Conservation (phyloP, 1,284 basidiomycete genomes). For the Ceratobasidium sp. region DNA sequence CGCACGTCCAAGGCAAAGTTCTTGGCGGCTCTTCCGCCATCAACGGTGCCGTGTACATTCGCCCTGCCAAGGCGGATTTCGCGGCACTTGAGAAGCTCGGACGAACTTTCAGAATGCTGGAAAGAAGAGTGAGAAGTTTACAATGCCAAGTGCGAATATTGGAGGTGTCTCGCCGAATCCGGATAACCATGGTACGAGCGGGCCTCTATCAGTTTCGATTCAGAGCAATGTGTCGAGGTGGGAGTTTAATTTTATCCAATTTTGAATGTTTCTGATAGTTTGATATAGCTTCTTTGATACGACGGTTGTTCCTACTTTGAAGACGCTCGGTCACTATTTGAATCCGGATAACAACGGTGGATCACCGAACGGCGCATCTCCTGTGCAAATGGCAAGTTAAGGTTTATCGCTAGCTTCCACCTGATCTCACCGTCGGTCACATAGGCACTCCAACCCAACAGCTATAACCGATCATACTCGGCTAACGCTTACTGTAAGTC, state of each 20-base stretch:
- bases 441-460: slow-evolving; percentile 21
- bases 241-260: neutral
- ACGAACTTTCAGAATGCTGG: slow-evolving; percentile 13
- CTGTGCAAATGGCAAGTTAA: slow-evolving; percentile 19
- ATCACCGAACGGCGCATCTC: slow-evolving; percentile 23
- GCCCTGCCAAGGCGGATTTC: slow-evolving; percentile 33
- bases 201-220: slow-evolving; percentile 25
- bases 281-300: slow-evolving; percentile 30
- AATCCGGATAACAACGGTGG: slow-evolving; percentile 36
- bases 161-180: slow-evolving; percentile 13
- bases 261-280: too few species aligned
- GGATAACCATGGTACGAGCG: slow-evolving; percentile 10
- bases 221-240: slow-evolving; percentile 32
- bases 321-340: slow-evolving; percentile 29
- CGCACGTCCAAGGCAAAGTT: slow-evolving; percentile 42
- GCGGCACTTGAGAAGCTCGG: slow-evolving; percentile 43
- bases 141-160: slow-evolving; percentile 15
- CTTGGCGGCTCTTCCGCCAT: slow-evolving; percentile 47
- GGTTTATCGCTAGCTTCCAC: neutral
- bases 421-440: neutral
- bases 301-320: slow-evolving; percentile 25
- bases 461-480: slow-evolving; percentile 33
- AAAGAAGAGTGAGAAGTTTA: slow-evolving; percentile 35
- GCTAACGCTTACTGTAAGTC: slow-evolving; percentile 35
- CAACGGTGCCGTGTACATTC: slow-evolving; percentile 44